Evolutionary conservation across 2,329 filamentous ascomycete species (phyloP).

Genomic region (Beauveria pseudobassiana): DNA sequence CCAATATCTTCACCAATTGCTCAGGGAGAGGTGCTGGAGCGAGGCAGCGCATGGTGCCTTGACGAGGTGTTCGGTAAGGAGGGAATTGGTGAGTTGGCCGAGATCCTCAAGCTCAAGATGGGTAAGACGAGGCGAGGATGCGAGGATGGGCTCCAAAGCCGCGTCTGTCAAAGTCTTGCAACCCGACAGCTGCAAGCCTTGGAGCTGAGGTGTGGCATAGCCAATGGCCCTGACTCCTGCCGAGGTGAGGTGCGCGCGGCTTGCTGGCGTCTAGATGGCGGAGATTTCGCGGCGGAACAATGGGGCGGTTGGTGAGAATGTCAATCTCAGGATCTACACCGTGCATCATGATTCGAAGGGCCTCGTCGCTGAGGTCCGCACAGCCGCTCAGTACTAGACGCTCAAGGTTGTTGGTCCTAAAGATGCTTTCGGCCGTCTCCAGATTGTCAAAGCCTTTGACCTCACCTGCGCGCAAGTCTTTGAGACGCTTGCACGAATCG

Average conservation of each 20-base stretch:
- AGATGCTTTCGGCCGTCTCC: conserved; percentile 66
- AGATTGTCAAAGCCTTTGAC: conserved; percentile 70
- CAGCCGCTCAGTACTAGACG: conserved; percentile 77
- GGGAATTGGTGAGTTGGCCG: conserved; percentile 63
- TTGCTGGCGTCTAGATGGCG: conserved; percentile 83
- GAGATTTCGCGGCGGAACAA: conserved; percentile 70
- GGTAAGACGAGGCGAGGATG: conserved; percentile 67
- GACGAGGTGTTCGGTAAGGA: conserved; percentile 65
- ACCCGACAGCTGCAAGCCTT: conserved; percentile 77
- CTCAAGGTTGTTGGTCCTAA: conserved; percentile 73
- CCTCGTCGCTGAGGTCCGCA: conserved; percentile 66
- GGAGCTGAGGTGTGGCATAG: conserved; percentile 66
- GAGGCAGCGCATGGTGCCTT: conserved; percentile 64
- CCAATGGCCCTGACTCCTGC: conserved; percentile 63
- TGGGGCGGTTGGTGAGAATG: conserved; percentile 65
- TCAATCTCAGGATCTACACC: conserved; percentile 73
- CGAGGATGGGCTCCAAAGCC: conserved; percentile 64
- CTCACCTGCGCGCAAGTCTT: conserved; percentile 75
- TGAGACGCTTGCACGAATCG: conserved; percentile 62
- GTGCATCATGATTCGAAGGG: conserved; percentile 66
- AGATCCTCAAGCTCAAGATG: conserved; percentile 89
- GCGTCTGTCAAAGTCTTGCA: conserved; percentile 68
- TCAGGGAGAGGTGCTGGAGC: conserved; percentile 77
- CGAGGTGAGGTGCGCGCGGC: conserved; percentile 68
- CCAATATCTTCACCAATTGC: conserved; percentile 85